phyloP scores from a whole-genome alignment of 2,329 filamentous ascomycete species.

The Trichoderma breve region DNA sequence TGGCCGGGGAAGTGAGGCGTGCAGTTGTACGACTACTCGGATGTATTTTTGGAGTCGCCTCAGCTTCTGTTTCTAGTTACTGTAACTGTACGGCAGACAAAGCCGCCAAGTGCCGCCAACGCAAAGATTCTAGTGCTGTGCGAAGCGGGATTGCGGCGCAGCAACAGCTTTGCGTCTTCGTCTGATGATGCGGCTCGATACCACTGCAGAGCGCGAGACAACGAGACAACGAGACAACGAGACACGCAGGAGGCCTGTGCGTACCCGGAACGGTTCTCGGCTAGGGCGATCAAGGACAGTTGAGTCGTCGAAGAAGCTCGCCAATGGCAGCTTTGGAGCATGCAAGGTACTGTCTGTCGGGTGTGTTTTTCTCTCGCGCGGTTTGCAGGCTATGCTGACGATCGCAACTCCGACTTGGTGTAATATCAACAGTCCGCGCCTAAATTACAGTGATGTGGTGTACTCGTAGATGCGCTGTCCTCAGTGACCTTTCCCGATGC shows the following conservation, averaged over 20 bases:
- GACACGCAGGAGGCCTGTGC: slow-evolving; percentile 20
- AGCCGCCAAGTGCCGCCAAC: not conserved
- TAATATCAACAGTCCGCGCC: not conserved
- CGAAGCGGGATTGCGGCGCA: slow-evolving; percentile 2
- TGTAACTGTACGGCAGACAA: not conserved
- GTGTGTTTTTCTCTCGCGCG: not conserved
- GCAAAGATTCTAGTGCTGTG: not conserved
- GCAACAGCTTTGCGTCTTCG: not conserved
- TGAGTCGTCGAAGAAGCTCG: not conserved
- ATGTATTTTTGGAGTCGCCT: not conserved
- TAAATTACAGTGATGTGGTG: not conserved
- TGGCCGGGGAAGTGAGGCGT: not conserved
- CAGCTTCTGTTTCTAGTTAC: not conserved
- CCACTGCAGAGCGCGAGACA: not conserved
- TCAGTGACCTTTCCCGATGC: not conserved
- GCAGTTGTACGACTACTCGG: too few relatives aligned
- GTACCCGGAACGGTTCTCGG: not conserved
- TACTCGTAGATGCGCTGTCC: not conserved
- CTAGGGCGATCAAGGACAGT: not conserved
- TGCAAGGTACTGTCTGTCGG: slow-evolving; percentile 6
- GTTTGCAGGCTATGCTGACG: not conserved
- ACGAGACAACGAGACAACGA: not conserved
- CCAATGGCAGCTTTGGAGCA: slow-evolving; percentile 2
- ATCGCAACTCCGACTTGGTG: not conserved
- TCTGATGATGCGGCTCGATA: not conserved